Conservation (phyloP, 2,329 filamentous ascomycete species). For the Thelonectria discophora region DNA sequence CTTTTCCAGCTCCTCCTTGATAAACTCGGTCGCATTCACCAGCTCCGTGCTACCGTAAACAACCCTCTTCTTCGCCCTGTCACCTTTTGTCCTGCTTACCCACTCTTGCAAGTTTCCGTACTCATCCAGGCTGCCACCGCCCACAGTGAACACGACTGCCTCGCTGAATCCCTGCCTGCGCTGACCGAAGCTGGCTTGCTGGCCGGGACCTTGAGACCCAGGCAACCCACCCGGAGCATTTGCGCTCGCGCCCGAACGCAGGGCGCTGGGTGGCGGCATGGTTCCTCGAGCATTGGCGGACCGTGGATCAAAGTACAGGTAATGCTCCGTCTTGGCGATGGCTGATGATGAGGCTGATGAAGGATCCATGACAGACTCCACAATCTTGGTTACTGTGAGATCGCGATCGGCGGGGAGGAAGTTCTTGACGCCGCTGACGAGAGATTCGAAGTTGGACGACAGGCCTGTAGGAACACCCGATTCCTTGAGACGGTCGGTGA, state of each 20-base stretch:
- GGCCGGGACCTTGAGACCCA: constrained; percentile 65
- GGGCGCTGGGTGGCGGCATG: constrained; percentile 80
- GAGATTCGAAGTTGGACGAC: constrained; percentile 86
- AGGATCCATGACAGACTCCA: constrained; percentile 98
- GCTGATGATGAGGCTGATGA: constrained; percentile 87
- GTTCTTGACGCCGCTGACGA: constrained; percentile 97
- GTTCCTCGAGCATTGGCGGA: constrained; percentile 92
- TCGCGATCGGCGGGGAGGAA: constrained; percentile 97
- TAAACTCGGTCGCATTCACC: constrained; percentile 74
- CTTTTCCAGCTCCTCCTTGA: constrained; percentile 69
- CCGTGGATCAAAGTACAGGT: constrained; percentile 95
- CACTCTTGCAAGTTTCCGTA: constrained; percentile 98
- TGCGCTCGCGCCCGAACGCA: constrained; percentile 54
- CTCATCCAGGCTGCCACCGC: constrained; percentile 98
- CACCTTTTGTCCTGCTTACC: constrained; percentile 79
- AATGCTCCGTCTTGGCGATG: constrained; percentile 95
- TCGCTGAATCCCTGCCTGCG: constrained; percentile 88
- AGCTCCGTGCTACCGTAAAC: constrained; percentile 95
- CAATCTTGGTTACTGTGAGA: constrained; percentile 95
- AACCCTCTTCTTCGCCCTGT: constrained; percentile 77
- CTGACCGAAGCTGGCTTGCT: constrained; percentile 88
- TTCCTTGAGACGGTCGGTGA: constrained; percentile 94
- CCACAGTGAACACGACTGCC: constrained; percentile 92
- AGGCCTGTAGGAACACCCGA: constrained; percentile 76
- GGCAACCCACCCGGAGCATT: constrained; percentile 59